Evolutionary conservation across 2,329 filamentous ascomycete genomes (phyloP).

Genomic region (Colletotrichum acutatum): DNA sequence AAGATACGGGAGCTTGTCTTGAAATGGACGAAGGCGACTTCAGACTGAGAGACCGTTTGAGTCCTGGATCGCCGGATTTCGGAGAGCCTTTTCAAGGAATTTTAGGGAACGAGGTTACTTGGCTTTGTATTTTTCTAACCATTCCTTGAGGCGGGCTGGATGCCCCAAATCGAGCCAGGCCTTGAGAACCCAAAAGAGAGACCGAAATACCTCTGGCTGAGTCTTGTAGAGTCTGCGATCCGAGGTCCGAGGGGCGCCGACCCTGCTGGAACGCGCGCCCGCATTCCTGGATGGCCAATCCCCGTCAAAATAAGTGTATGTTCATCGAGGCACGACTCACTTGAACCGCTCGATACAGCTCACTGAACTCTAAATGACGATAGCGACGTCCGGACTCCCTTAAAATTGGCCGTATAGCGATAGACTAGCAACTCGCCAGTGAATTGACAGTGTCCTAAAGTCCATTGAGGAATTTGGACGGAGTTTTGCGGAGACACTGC

Average conservation of each 20-base stretch:
- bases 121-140: neutral
- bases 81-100: neutral
- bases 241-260: neutral
- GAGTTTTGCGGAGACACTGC: neutral
- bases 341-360: constrained; percentile 14
- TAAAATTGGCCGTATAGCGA: neutral
- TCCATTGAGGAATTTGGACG: constrained; percentile 5
- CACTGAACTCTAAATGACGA: constrained; percentile 12
- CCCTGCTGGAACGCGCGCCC: constrained; percentile 17
- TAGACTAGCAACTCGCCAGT: neutral
- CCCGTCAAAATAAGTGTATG: constrained; percentile 19
- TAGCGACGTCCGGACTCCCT: neutral
- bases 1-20: constrained; percentile 20
- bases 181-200: neutral
- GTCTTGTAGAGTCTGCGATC: neutral
- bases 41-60: neutral
- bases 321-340: constrained; percentile 23
- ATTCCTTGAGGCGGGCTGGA: neutral
- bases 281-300: constrained; percentile 17
- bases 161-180: neutral
- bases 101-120: neutral
- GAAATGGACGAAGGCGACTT: neutral
- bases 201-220: neutral
- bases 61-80: neutral
- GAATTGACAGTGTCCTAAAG: neutral